These are phyloP conservation scores for Cubamyces lactineus DNA, from an alignment of 768 basidiomycete species.

Conservation along the genomic window DNA sequence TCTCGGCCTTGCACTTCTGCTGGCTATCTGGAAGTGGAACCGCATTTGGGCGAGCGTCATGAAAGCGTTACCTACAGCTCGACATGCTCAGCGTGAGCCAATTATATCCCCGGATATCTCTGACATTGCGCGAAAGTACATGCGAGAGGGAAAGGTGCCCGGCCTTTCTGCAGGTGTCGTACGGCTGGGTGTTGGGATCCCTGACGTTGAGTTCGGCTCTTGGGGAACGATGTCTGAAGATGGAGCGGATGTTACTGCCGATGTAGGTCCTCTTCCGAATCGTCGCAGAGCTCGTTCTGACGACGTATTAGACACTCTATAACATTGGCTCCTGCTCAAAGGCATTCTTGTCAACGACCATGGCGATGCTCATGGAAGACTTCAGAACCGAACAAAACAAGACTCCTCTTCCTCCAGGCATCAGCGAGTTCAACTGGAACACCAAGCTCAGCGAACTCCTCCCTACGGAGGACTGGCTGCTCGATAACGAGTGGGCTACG, in stretches of 20 bases:
- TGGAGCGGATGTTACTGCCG: slow-evolving; percentile 9
- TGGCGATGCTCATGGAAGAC: slow-evolving; percentile 40
- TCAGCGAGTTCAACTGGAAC: slow-evolving; percentile 32
- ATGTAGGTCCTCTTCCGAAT: neutral
- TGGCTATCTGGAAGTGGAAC: no score
- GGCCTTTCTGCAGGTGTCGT: slow-evolving; percentile 20
- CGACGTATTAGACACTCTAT: slow-evolving; percentile 34
- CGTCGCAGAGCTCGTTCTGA: neutral
- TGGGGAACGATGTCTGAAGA: slow-evolving; percentile 23
- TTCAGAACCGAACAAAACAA: slow-evolving; percentile 34
- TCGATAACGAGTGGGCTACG: slow-evolving; percentile 46
- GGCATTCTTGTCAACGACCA: slow-evolving; percentile 31
- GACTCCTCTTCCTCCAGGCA: slow-evolving; percentile 28
- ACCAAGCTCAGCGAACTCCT: slow-evolving; percentile 40
- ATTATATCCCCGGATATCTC: slow-evolving; percentile 12
- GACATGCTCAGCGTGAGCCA: neutral
- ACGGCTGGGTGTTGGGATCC: neutral
- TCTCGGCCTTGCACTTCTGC: no score
- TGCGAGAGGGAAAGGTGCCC: neutral
- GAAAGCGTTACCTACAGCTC: no score
- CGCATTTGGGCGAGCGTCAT: no score
- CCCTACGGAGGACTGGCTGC: slow-evolving; percentile 43
- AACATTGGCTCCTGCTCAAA: slow-evolving; percentile 38
- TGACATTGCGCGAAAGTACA: neutral
- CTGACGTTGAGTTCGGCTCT: slow-evolving; percentile 3